Base-by-base conservation (phyloP, 768 basidiomycete genomes). In the Candolleomyces aberdarensis region DNA sequence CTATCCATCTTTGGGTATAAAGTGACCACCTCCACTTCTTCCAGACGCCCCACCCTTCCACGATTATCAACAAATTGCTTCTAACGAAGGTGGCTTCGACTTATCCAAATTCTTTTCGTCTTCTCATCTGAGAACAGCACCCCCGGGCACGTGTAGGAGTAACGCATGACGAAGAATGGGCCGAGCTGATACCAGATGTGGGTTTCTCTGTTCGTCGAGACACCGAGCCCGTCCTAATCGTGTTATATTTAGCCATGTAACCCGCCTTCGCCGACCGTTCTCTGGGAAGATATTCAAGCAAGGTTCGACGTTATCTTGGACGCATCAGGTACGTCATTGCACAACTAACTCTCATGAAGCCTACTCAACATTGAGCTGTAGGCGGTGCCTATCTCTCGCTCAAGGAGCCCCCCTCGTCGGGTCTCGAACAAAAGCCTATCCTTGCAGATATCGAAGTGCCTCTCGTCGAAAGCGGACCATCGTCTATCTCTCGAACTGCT, bases 151-250 rank as follows among this genome's bases (percentile, higher is more conserved):
- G 60, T 15, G 20, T 61, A 7, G 60, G 55, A 11, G 29, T 61
- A 5, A 61, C 60, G 6, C 60, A 61, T 41, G 60, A 61, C 26
- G 60, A 61, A 22, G 60, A 61, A 20, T 61, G 60, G 60, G 60
- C 60, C 41, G 44, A 51, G 9, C 48, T 61, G 20, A 50, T 56
- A 11, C 44, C 47, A 39, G 60, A 56, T 14, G 60, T 61, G 29
- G 22, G 59, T 52, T 15, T 26, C n/a, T 32, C 26, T 41, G 10
- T 52, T 36, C 9, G 8, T 17, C 13, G 26, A 32, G 8, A 5
- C 7, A 10, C 17, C 26, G 52, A 26, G 49, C 20, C 49, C 20
- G 20, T 22, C 19, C 14, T 17, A 53, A 31, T 4, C 31, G 26
- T 17, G 3, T 14, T 22, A 4, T 26, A 20, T n/a, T 36, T 14